A percentile compares a stretch with the other conserved stretches of the same genome.
These are phyloP conservation scores for Lepraria neglecta DNA, from an alignment of 495 filamentous ascomycete species.

Conservation along the genomic window DNA sequence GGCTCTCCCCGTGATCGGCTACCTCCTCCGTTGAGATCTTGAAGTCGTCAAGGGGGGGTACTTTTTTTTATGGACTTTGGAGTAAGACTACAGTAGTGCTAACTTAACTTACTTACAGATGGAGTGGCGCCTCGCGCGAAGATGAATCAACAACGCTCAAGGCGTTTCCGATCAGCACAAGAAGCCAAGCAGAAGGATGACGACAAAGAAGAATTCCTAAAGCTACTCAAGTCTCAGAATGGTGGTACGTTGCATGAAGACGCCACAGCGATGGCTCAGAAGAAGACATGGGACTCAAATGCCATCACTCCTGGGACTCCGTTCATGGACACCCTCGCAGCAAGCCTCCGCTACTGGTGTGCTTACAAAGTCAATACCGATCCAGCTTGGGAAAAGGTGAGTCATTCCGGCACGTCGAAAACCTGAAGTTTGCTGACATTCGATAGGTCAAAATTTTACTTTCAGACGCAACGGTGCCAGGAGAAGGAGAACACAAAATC, in stretches of 20 bases:
- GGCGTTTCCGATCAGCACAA: conserved; percentile 85
- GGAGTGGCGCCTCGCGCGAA: conserved; percentile 91
- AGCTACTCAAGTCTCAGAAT: conserved; percentile 69
- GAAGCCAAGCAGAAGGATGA: conserved; percentile 92
- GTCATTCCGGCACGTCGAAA: conserved; percentile 6
- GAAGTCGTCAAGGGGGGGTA: conserved; percentile 23
- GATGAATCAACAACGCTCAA: conserved; percentile 94
- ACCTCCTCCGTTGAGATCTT: conserved; percentile 14
- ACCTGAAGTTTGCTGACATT: conserved; percentile 26
- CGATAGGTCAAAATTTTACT: conserved; percentile 84
- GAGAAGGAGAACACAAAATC: conserved; percentile 98
- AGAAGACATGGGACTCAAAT: conserved; percentile 97
- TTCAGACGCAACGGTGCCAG: conserved; percentile 93
- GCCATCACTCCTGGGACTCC: conserved; percentile 96
- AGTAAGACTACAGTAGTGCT: conserved; percentile 25
- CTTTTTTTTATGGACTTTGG: conserved; percentile 9
- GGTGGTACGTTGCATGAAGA: conserved; percentile 54
- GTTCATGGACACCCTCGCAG: conserved; percentile 95
- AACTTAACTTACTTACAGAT: conserved; percentile 48
- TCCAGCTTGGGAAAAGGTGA: conserved; percentile 83
- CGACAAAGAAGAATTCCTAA: conserved; percentile 78
- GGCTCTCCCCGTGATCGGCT: conserved; percentile 11
- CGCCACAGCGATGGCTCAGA: conserved; percentile 56
- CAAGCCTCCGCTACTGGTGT: conserved; percentile 91
- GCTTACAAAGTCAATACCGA: conserved; percentile 96